Evolutionary conservation across 345 rosid genomes (phyloP).

Genomic region (Eutrema heterophyllum): DNA sequence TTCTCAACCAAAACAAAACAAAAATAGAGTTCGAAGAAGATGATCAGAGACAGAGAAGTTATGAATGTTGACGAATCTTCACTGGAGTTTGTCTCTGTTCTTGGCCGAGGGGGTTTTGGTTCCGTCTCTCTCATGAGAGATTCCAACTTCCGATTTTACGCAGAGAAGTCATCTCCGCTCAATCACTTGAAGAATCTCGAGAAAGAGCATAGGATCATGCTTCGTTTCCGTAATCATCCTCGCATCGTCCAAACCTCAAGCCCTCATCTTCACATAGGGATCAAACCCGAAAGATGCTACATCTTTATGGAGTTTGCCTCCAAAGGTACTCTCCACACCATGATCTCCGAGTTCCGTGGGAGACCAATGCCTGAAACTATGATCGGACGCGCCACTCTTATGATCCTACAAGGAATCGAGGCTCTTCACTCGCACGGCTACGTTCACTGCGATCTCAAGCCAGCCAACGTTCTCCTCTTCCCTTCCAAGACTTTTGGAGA

Average conservation of each 20-base stretch:
- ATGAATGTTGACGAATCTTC: neutral
- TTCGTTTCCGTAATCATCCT: neutral
- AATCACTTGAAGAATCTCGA: neutral
- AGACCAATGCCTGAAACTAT: neutral
- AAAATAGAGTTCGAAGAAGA: too few species aligned
- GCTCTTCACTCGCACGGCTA: slow-evolving; percentile 14
- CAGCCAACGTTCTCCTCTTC: slow-evolving; percentile 5
- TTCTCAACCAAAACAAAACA: too few species aligned
- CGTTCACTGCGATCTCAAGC: slow-evolving; percentile 11
- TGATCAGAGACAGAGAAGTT: neutral
- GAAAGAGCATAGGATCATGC: slow-evolving; percentile 5
- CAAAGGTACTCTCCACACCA: neutral
- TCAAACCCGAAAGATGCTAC: neutral
- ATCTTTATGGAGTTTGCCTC: slow-evolving; percentile 16
- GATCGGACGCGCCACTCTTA: neutral
- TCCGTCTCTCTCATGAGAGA: neutral
- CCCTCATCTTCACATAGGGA: neutral
- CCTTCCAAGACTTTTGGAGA: neutral
- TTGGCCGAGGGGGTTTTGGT: slow-evolving; percentile 10
- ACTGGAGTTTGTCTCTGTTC: neutral
- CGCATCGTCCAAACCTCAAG: slow-evolving; percentile 1
- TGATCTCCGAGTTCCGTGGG: neutral
- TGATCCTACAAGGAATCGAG: slow-evolving; percentile 11
- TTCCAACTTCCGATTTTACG: neutral
- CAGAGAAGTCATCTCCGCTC: neutral